These are phyloP conservation scores for Spencermartinsiella europaea DNA, from an alignment of 805 yeast species.

Conservation along the genomic window DNA sequence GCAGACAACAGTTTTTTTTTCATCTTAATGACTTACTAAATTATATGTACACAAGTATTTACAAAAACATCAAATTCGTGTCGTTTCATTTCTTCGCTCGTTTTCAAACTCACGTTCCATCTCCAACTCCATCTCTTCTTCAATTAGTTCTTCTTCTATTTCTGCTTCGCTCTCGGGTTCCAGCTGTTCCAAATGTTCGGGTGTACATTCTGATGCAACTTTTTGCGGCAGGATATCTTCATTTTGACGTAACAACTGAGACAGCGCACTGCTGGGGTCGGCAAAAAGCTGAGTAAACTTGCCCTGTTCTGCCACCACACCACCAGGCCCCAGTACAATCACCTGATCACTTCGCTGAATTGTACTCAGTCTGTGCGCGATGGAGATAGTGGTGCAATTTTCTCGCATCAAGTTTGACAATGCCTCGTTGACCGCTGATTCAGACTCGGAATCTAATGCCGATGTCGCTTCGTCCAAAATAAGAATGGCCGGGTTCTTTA, in stretches of 20 bases:
- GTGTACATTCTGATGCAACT: background rate
- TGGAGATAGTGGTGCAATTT: constrained; percentile 68
- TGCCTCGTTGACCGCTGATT: constrained; percentile 75
- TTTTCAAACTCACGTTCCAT: constrained; percentile 6
- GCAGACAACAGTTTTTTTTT: background rate
- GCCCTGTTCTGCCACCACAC: constrained; percentile 72
- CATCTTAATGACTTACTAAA: background rate
- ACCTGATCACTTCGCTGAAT: constrained; percentile 77
- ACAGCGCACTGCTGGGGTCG: constrained; percentile 42
- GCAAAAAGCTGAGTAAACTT: constrained; percentile 47
- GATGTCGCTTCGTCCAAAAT: constrained; percentile 93
- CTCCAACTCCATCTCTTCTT: constrained; percentile 17
- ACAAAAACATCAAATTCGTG: background rate
- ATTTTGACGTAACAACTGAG: constrained; percentile 25
- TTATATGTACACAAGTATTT: background rate
- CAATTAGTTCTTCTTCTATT: constrained; percentile 26
- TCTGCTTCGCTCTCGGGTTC: constrained; percentile 29
- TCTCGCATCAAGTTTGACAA: constrained; percentile 49
- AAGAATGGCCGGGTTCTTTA: constrained; percentile 72
- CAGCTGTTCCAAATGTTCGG: constrained; percentile 31
- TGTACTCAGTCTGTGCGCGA: constrained; percentile 88
- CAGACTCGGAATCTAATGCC: constrained; percentile 85
- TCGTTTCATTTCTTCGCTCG: background rate
- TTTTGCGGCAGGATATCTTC: constrained; percentile 13
- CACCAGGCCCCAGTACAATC: constrained; percentile 69